These are phyloP conservation scores for Halocafeteria seosinensis DNA, from an alignment of 108 stramenopile genomes.

Conservation along the genomic window DNA sequence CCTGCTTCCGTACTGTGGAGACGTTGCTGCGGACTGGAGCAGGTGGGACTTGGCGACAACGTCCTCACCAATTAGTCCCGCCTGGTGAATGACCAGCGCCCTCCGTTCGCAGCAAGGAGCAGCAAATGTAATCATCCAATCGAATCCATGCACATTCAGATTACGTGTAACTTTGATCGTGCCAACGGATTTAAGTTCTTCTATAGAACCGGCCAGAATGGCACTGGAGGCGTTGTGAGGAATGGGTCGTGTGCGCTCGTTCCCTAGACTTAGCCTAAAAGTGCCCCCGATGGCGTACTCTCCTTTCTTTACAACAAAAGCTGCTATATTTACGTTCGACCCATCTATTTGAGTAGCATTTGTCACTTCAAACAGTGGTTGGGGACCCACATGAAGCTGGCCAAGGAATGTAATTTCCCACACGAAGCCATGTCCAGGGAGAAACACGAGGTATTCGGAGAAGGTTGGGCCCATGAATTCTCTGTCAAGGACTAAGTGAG, in stretches of 20 bases:
- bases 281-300: slow-evolving; percentile 49
- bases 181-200: slow-evolving; percentile 36
- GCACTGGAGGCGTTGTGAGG: slow-evolving; percentile 41
- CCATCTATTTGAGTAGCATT: slow-evolving; percentile 55
- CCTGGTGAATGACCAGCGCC: too few relatives aligned
- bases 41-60: too few relatives aligned
- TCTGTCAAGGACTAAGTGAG: too few relatives aligned
- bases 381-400: slow-evolving; percentile 44
- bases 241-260: slow-evolving; percentile 42
- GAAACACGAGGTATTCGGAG: slow-evolving; percentile 24
- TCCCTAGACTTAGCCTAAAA: slow-evolving; percentile 41
- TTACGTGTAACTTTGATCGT: slow-evolving; percentile 44
- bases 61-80: too few relatives aligned
- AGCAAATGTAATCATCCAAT: slow-evolving; percentile 62
- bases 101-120: too few relatives aligned
- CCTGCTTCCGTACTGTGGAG: too few relatives aligned
- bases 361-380: slow-evolving; percentile 34
- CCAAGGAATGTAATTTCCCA: slow-evolving; percentile 50
- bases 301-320: slow-evolving; percentile 36
- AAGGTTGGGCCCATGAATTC: neutral
- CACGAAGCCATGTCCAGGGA: slow-evolving; percentile 56
- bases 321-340: slow-evolving; percentile 42
- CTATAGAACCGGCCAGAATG: slow-evolving; percentile 44
- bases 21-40: too few relatives aligned
- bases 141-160: slow-evolving; percentile 59